phyloP scores from a whole-genome alignment of 225 moss, liverwort and hornwort genomes.

The Rhytidiadelphus loreus region DNA sequence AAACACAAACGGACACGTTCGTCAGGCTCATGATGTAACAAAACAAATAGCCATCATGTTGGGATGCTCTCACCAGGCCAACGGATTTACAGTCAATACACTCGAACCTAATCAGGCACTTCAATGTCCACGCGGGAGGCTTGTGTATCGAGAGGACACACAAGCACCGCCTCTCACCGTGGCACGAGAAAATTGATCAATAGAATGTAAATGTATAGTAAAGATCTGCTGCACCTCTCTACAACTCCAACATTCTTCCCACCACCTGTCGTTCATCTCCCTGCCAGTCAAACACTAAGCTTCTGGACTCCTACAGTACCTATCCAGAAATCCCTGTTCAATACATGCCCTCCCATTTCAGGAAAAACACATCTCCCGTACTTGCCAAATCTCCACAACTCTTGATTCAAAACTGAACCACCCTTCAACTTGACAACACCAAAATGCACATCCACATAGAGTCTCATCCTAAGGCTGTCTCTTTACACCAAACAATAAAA shows the following conservation, averaged over 20 bases:
- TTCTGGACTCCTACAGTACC: neutral
- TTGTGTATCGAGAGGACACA: neutral
- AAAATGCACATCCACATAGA: slow-evolving; percentile 17
- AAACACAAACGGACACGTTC: neutral
- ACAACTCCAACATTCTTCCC: slow-evolving; percentile 2
- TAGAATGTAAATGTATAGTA: neutral
- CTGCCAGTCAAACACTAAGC: neutral
- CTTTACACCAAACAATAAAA: slow-evolving; percentile 96
- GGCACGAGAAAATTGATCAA: slow-evolving; percentile 19
- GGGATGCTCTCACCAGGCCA: neutral
- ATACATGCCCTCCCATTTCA: slow-evolving; percentile 1
- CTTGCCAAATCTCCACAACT: slow-evolving; percentile 1
- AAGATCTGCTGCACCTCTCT: slow-evolving; percentile 1
- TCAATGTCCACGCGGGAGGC: neutral
- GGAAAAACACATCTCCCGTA: neutral
- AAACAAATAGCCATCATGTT: neutral
- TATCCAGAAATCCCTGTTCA: neutral
- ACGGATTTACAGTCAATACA: neutral
- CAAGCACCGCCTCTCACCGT: neutral
- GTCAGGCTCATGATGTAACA: neutral
- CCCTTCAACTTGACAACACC: slow-evolving; percentile 17
- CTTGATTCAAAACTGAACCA: neutral
- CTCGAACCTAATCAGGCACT: neutral
- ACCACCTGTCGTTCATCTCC: neutral
- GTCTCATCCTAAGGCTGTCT: slow-evolving; percentile 24